Percentiles rank a stretch among this genome's conserved stretches.
These are phyloP conservation scores for Coelastrella sp. DNA, from an alignment of 139 green algal genomes.

Conservation along the genomic window DNA sequence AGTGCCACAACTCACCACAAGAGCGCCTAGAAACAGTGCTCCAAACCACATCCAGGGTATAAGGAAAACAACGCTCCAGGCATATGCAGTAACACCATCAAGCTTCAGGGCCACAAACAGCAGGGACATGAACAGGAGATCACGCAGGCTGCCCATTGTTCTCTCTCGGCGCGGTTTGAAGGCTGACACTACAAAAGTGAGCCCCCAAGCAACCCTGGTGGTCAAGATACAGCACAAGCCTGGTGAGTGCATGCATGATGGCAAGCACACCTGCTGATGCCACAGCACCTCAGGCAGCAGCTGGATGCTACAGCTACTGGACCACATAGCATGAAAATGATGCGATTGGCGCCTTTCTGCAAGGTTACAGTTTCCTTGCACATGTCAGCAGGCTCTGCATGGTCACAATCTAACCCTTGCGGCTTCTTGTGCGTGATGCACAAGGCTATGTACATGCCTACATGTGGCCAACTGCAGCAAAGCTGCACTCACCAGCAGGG, in stretches of 20 bases:
- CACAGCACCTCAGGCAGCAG: no score
- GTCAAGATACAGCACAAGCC: background rate
- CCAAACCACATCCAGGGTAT: conserved; percentile 75
- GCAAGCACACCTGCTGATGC: background rate
- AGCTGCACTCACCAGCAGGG: conserved; percentile 37
- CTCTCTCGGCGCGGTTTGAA: conserved; percentile 59
- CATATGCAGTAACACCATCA: conserved; percentile 58
- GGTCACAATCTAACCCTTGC: no score
- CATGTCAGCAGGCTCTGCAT: no score
- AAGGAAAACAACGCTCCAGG: conserved; percentile 73
- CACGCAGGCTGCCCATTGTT: conserved; percentile 57
- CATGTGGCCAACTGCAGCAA: no score
- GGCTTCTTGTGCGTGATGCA: no score
- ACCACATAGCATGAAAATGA: no score
- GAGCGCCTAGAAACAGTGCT: conserved; percentile 57
- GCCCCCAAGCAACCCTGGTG: conserved; percentile 60
- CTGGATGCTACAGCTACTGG: no score
- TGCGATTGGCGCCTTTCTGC: no score
- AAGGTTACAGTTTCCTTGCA: no score
- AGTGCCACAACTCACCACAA: conserved; percentile 48
- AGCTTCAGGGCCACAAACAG: conserved; percentile 68
- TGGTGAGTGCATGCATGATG: background rate
- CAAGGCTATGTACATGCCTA: no score
- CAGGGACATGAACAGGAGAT: conserved; percentile 69
- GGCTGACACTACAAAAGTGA: conserved; percentile 44